Conservation (phyloP, 75 land plant genomes). For the Selaginella moellendorffii region DNA sequence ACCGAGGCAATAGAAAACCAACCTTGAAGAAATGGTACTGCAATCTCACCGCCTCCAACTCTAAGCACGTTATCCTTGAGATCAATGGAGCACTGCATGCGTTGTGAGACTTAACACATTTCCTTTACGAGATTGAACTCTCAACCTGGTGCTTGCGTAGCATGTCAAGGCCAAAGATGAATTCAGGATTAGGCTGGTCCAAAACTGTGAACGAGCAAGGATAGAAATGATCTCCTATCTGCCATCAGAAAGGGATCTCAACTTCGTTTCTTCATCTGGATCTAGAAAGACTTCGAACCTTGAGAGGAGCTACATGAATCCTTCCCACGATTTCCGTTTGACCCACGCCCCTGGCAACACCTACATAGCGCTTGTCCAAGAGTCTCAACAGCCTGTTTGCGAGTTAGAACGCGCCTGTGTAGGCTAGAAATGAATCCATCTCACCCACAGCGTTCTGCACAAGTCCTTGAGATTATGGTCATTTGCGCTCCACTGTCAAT, state of each 20-base stretch:
- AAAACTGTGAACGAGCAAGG: constrained; percentile 80
- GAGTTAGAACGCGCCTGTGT: not conserved
- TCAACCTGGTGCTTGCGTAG: constrained; percentile 91
- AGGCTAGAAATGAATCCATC: not conserved
- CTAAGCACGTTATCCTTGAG: constrained; percentile 77
- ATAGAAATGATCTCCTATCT: constrained; percentile 75
- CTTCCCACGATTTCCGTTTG: constrained; percentile 90
- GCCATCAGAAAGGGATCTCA: no score
- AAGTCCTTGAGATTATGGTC: constrained; percentile 86
- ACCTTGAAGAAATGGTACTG: constrained; percentile 96
- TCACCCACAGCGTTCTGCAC: constrained; percentile 96
- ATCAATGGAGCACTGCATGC: constrained; percentile 72
- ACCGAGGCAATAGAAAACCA: not conserved
- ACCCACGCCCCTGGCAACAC: constrained; percentile 90
- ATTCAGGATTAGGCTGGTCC: constrained; percentile 85
- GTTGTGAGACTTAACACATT: not conserved
- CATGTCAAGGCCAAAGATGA: constrained; percentile 97
- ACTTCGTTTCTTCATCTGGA: no score
- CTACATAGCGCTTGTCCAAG: constrained; percentile 69
- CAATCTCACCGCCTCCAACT: constrained; percentile 94
- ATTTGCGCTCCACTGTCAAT: constrained; percentile 98
- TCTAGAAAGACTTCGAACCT: constrained; percentile 39
- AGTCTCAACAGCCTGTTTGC: constrained; percentile 62
- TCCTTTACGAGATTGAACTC: not conserved
- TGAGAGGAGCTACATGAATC: constrained; percentile 93